Percentiles rank a stretch among this genome's conserved stretches.
phyloP scores from a whole-genome alignment of 495 filamentous ascomycete species.

The Polyplosphaeria fusca region DNA sequence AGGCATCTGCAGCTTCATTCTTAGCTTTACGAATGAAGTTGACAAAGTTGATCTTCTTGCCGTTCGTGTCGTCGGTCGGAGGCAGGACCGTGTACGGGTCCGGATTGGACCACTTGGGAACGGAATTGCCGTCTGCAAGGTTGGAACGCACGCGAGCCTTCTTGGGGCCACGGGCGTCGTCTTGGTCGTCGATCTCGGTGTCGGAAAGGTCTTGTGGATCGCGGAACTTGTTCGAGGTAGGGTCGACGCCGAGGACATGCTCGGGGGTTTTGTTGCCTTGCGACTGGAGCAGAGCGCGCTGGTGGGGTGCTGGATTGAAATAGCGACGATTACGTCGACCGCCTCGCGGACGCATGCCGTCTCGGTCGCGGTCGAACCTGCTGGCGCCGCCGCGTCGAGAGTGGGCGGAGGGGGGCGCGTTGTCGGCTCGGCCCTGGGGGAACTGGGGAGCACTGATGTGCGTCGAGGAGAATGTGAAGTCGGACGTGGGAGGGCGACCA shows the following conservation, averaged over 20 bases:
- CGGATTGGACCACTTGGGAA: conserved; percentile 87
- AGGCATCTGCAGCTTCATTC: conserved; percentile 45
- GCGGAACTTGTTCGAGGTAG: conserved; percentile 26
- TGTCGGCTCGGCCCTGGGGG: not conserved
- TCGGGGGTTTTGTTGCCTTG: conserved; percentile 25
- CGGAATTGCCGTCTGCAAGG: conserved; percentile 42
- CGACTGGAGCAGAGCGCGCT: conserved; percentile 28
- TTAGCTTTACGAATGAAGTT: conserved; percentile 84
- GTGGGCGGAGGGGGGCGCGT: not conserved
- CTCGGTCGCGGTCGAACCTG: not conserved
- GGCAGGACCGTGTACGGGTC: conserved; percentile 86
- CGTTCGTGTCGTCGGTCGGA: conserved; percentile 60
- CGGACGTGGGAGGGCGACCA: no score
- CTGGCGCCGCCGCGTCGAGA: not conserved
- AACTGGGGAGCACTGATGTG: no score
- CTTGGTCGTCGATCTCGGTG: conserved; percentile 22
- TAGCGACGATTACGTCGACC: conserved; percentile 3
- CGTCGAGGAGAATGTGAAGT: no score
- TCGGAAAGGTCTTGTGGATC: conserved; percentile 31
- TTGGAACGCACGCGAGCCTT: not conserved
- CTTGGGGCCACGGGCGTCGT: conserved; percentile 9
- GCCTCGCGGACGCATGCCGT: not conserved
- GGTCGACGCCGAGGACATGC: conserved; percentile 27
- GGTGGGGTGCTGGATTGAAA: conserved; percentile 14
- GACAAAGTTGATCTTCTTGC: conserved; percentile 77